Evolutionary conservation across 306 rosid genomes (phyloP).

Genomic region (Vicia sativa): DNA sequence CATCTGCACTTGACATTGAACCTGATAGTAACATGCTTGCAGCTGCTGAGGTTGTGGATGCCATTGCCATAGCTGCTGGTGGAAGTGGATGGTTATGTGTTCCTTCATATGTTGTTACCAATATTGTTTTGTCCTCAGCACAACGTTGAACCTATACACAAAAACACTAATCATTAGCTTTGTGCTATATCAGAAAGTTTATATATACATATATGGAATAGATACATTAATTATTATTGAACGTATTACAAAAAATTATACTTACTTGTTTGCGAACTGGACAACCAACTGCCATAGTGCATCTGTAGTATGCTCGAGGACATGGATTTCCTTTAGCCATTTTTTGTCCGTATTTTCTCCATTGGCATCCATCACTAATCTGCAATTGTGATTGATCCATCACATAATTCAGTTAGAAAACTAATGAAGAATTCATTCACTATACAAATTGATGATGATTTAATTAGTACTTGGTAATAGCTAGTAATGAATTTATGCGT

Average conservation of each 20-base stretch:
- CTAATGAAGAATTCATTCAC: not conserved
- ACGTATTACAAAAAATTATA: no score
- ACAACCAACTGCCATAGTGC: constrained; percentile 96
- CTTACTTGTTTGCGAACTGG: constrained; percentile 98
- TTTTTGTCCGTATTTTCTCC: constrained; percentile 96
- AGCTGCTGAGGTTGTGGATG: constrained; percentile 87
- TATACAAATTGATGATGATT: not conserved
- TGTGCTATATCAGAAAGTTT: no score
- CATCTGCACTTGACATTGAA: constrained; percentile 87
- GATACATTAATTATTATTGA: no score
- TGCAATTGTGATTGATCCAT: constrained; percentile 27
- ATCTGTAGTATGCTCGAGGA: constrained; percentile 92
- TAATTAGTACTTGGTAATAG: not conserved
- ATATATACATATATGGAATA: no score
- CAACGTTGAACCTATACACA: constrained; percentile 85
- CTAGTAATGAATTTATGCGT: not conserved
- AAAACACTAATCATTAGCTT: constrained; percentile 7
- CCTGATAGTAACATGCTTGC: constrained; percentile 90
- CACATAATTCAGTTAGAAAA: constrained; percentile 13
- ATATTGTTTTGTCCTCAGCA: constrained; percentile 74
- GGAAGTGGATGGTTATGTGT: constrained; percentile 96
- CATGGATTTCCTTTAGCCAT: constrained; percentile 98
- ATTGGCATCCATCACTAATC: constrained; percentile 98
- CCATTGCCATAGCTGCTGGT: constrained; percentile 98
- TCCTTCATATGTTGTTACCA: constrained; percentile 94